Evolutionary conservation across 2,329 filamentous ascomycete species (phyloP).

Genomic region (Trichoderma semiorbis): DNA sequence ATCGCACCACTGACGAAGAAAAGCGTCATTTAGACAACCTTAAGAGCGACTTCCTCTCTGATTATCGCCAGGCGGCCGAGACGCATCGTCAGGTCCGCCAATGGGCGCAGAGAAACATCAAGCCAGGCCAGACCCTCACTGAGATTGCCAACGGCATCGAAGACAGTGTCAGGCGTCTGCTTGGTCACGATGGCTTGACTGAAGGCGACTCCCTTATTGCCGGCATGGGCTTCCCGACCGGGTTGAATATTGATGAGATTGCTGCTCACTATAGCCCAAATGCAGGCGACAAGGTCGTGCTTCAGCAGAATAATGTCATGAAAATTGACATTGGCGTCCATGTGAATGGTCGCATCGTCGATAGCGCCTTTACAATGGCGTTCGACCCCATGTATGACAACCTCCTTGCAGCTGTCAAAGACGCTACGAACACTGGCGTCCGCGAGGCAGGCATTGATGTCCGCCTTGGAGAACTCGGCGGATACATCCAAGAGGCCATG

Average conservation of each 20-base stretch:
- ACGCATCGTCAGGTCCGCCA: conserved; percentile 74
- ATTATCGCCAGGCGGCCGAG: conserved; percentile 73
- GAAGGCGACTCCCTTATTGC: conserved; percentile 70
- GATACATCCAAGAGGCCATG: conserved; percentile 71
- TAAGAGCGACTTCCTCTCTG: conserved; percentile 66
- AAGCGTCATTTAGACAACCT: conserved; percentile 73
- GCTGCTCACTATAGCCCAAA: conserved; percentile 79
- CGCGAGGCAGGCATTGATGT: conserved; percentile 78
- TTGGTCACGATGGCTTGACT: conserved; percentile 67
- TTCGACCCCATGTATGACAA: conserved; percentile 68
- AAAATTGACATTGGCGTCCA: conserved; percentile 74
- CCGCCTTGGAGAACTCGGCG: conserved; percentile 69
- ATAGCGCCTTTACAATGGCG: conserved; percentile 68
- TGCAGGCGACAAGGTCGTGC: conserved; percentile 72
- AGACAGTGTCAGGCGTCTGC: conserved; percentile 67
- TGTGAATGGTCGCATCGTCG: conserved; percentile 68
- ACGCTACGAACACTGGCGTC: conserved; percentile 73
- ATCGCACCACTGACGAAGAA: conserved; percentile 79
- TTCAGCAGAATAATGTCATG: conserved; percentile 66
- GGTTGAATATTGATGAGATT: conserved; percentile 73
- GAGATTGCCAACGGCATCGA: conserved; percentile 81
- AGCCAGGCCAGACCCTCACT: conserved; percentile 69
- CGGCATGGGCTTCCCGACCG: conserved; percentile 77
- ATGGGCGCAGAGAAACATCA: conserved; percentile 71
- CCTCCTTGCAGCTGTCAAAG: conserved; percentile 63